These are phyloP conservation scores for Boeremia lycopersici DNA, from an alignment of 2,329 filamentous ascomycete genomes.

Conservation along the genomic window DNA sequence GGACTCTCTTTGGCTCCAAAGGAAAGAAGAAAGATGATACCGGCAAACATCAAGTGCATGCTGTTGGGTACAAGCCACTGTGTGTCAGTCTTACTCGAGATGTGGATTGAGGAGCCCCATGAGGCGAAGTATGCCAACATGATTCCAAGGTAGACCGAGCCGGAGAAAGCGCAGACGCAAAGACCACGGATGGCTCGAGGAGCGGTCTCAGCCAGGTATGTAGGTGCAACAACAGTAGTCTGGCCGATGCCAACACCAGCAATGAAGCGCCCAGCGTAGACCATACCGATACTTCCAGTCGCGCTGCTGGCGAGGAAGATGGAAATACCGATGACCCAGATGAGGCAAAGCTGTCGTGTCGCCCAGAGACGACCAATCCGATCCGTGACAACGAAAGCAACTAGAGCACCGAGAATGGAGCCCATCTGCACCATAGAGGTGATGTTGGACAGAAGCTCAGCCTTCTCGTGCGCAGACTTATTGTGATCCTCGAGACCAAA, in stretches of 20 bases:
- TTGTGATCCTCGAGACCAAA: constrained; percentile 44
- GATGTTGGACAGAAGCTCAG: constrained; percentile 64
- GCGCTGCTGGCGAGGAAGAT: constrained; percentile 48
- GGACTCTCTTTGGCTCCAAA: constrained; percentile 74
- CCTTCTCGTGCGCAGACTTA: constrained; percentile 38
- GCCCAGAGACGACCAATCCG: constrained; percentile 52
- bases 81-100: constrained; percentile 51
- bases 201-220: constrained; percentile 75
- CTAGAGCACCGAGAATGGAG: constrained; percentile 71
- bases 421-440: constrained; percentile 83
- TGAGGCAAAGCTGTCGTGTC: constrained; percentile 48
- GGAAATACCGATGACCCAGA: constrained; percentile 50
- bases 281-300: constrained; percentile 51
- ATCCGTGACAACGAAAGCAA: constrained; percentile 60
- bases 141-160: constrained; percentile 74
- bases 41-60: constrained; percentile 78
- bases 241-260: constrained; percentile 70
- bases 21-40: constrained; percentile 71
- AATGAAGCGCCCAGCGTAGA: constrained; percentile 71
- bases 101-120: constrained; percentile 59
- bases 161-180: constrained; percentile 73
- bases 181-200: constrained; percentile 73
- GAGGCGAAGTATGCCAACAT: constrained; percentile 79
- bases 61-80: constrained; percentile 71
- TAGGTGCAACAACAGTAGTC: constrained; percentile 70